Evolutionary conservation across 306 rosid genomes (phyloP).

Genomic region (Castanea sativa): DNA sequence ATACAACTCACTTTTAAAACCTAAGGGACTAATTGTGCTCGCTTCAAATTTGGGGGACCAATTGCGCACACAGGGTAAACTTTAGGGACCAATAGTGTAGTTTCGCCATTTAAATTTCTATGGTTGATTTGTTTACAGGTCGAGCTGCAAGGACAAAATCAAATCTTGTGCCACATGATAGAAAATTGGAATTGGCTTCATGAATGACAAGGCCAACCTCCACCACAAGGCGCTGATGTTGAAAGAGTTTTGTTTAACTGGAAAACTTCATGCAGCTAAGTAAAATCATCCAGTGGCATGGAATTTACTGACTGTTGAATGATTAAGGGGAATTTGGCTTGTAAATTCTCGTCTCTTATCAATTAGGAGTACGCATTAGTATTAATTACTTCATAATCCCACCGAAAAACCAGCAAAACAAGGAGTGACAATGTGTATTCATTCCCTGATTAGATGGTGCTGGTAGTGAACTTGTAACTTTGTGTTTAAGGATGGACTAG

Average conservation of each 20-base stretch:
- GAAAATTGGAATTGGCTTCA: slow-evolving; percentile 33
- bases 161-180: slow-evolving; percentile 34
- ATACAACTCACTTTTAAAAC: too few species aligned
- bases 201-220: slow-evolving; percentile 5
- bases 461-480: neutral
- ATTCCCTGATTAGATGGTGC: neutral
- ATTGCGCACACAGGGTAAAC: too few species aligned
- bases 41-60: too few species aligned
- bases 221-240: neutral
- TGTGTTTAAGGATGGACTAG: neutral
- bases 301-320: too few species aligned
- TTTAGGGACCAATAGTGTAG: too few species aligned
- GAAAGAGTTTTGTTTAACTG: neutral
- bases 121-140: slow-evolving; percentile 43
- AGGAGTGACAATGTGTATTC: neutral
- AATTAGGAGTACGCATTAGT: neutral
- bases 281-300: neutral
- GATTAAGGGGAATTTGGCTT: neutral
- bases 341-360: neutral
- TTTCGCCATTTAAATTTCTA: neutral
- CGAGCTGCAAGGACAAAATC: slow-evolving; percentile 40
- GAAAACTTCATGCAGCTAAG: neutral
- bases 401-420: neutral
- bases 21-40: too few species aligned
- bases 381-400: neutral